Evolutionary conservation across 768 basidiomycete species (phyloP).

Genomic region (Boletus rufocinnamomeus): DNA sequence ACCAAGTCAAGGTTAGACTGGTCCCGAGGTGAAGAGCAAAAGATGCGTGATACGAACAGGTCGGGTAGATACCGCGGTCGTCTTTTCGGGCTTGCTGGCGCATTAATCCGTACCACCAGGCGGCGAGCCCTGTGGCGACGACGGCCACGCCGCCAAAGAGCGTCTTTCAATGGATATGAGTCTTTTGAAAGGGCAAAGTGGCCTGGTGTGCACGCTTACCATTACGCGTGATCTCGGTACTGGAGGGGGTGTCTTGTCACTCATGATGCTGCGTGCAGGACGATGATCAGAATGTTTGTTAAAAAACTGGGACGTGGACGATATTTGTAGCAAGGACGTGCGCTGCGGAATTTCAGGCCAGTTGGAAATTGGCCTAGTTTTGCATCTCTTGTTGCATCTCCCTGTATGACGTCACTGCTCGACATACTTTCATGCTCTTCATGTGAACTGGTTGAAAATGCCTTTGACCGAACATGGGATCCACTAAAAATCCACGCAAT

Average conservation of each 20-base stretch:
- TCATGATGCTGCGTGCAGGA: conserved; percentile 2
- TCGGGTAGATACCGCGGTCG: conserved; percentile 12
- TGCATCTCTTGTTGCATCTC: no score
- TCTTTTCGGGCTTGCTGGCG: conserved; percentile 25
- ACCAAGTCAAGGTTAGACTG: neutral
- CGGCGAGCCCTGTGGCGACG: conserved; percentile 21
- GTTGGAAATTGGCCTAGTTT: no score
- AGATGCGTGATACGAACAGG: conserved; percentile 24
- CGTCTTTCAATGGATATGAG: conserved; percentile 14
- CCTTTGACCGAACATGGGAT: no score
- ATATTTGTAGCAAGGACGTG: no score
- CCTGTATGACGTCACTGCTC: no score
- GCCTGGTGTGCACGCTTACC: neutral
- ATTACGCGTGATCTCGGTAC: conserved; percentile 15
- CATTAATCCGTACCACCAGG: conserved; percentile 26
- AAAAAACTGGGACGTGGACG: no score
- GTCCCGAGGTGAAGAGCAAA: neutral
- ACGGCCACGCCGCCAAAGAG: conserved; percentile 28
- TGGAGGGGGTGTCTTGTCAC: conserved; percentile 4
- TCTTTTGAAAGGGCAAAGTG: neutral
- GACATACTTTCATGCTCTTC: no score
- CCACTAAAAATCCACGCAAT: no score
- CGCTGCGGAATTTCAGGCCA: no score
- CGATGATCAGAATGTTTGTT: neutral
- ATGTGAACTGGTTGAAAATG: no score